phyloP scores from a whole-genome alignment of 495 filamentous ascomycete genomes.

The Neurospora africana region DNA sequence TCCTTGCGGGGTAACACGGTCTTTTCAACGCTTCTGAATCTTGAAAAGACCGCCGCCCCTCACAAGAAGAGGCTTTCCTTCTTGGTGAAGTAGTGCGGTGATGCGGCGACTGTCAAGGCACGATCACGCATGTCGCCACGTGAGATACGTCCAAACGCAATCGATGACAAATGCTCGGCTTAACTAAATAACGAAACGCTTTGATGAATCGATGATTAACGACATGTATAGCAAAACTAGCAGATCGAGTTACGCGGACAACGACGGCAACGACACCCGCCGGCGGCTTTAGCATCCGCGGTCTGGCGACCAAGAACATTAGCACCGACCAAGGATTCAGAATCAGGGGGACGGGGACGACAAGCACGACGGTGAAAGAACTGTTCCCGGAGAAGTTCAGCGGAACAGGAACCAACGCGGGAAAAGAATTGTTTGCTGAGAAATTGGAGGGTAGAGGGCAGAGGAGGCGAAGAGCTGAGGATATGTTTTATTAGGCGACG shows the following conservation, averaged over 20 bases:
- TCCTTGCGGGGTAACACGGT: neutral
- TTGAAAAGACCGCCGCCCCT: neutral
- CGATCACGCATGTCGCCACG: neutral
- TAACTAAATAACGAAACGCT: neutral
- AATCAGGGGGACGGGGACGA: constrained; percentile 51
- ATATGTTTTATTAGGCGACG: constrained; percentile 37
- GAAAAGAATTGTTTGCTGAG: constrained; percentile 60
- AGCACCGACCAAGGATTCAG: constrained; percentile 44
- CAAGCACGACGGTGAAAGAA: constrained; percentile 49
- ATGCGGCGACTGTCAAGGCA: neutral
- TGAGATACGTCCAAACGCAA: neutral
- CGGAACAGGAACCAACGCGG: constrained; percentile 38
- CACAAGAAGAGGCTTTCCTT: neutral
- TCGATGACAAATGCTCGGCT: neutral
- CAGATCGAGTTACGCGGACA: constrained; percentile 29
- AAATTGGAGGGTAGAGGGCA: constrained; percentile 35
- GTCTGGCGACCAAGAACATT: constrained; percentile 34
- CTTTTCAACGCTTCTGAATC: neutral
- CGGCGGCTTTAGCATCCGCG: constrained; percentile 52
- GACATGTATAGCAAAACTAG: constrained; percentile 21
- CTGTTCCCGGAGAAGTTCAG: constrained; percentile 56
- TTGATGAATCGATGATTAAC: constrained; percentile 13
- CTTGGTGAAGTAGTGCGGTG: neutral
- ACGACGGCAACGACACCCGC: neutral
- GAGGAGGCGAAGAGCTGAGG: constrained; percentile 42